A percentile compares a stretch with the other conserved stretches of the same genome.
Evolutionary conservation across 371 early-diverging fungal species (phyloP).

Genomic region (Mucor velutinosus): DNA sequence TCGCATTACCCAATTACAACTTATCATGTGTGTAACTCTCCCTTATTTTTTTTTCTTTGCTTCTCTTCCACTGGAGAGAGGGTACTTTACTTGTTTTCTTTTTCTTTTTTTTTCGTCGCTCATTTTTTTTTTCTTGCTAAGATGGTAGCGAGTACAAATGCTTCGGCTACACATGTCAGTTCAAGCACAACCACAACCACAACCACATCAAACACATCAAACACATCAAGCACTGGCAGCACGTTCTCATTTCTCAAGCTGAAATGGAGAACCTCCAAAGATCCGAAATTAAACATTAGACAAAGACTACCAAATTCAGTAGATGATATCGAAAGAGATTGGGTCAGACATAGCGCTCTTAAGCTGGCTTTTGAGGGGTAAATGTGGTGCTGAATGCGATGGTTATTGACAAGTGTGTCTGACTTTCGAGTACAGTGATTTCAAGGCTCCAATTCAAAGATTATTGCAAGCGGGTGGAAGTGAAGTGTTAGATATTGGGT

Average conservation of each 20-base stretch:
- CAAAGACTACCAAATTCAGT: slow-evolving; percentile 22
- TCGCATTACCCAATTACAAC: background rate
- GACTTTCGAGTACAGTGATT: slow-evolving; percentile 26
- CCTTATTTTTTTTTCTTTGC: background rate
- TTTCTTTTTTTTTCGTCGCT: background rate
- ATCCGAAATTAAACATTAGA: slow-evolving; percentile 20
- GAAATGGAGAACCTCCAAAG: slow-evolving; percentile 30
- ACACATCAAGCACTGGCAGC: background rate
- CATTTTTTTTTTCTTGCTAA: background rate
- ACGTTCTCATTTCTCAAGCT: slow-evolving; percentile 22
- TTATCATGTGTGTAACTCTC: background rate
- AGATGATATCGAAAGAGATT: slow-evolving; percentile 45
- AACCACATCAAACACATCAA: background rate
- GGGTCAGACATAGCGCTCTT: slow-evolving; percentile 45
- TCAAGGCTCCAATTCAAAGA: slow-evolving; percentile 41
- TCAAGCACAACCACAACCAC: background rate
- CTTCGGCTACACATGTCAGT: background rate
- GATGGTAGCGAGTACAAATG: background rate
- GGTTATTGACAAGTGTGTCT: background rate
- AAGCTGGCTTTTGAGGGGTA: slow-evolving; percentile 48
- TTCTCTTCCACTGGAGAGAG: background rate
- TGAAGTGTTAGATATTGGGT: slow-evolving; percentile 51
- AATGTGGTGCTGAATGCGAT: background rate
- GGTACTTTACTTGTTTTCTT: background rate
- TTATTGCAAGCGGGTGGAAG: slow-evolving; percentile 41